phyloP scores from a whole-genome alignment of 257 asterid species.

The Solanum pinnatisectum region DNA sequence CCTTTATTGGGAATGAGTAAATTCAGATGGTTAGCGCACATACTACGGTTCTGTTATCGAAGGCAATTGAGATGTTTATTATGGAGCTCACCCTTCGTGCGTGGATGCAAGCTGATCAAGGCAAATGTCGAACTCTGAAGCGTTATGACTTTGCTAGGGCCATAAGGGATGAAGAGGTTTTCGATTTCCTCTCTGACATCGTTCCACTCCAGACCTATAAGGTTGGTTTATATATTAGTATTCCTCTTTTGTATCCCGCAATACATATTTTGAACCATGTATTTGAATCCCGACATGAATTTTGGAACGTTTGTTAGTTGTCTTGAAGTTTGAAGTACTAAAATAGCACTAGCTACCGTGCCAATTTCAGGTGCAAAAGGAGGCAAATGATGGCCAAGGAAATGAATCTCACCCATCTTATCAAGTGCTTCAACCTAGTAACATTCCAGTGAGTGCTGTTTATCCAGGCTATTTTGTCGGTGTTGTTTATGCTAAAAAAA shows the following conservation, averaged over 20 bases:
- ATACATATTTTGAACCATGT: neutral
- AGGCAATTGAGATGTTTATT: constrained; percentile 28
- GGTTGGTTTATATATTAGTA: constrained; percentile 7
- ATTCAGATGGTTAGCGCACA: constrained; percentile 34
- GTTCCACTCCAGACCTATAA: constrained; percentile 8
- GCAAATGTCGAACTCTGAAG: constrained; percentile 9
- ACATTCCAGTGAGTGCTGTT: constrained; percentile 5
- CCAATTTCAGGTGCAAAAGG: neutral
- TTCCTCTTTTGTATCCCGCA: neutral
- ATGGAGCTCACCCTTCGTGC: constrained; percentile 27
- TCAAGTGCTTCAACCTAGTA: neutral
- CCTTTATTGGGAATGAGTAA: neutral
- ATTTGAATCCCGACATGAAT: neutral
- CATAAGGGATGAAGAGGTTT: constrained; percentile 5
- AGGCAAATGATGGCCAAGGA: neutral
- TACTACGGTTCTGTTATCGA: constrained; percentile 20
- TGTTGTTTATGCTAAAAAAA: neutral
- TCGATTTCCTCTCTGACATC: constrained; percentile 12
- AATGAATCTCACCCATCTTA: constrained; percentile 1
- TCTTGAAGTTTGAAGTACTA: neutral
- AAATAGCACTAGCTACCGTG: neutral
- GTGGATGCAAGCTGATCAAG: constrained; percentile 23
- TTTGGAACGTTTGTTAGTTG: neutral
- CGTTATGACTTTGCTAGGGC: constrained; percentile 29
- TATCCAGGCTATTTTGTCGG: neutral